Conservation (phyloP, 2,329 filamentous ascomycete genomes). For the Nemania sp. region DNA sequence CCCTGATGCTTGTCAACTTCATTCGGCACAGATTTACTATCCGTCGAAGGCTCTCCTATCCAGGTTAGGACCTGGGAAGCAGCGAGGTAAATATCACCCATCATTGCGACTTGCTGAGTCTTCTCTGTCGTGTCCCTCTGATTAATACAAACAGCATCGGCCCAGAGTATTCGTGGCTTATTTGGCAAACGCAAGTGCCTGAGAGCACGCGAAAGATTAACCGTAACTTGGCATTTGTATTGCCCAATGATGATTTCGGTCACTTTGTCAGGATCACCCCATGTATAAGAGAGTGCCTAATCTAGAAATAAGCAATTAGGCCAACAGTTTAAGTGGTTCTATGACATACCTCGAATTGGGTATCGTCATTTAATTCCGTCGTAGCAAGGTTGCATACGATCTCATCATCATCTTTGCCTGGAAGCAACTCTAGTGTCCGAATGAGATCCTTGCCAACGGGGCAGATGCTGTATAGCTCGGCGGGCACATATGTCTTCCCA, state of each 20-base stretch:
- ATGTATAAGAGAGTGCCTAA: constrained; percentile 4
- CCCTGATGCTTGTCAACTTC: background rate
- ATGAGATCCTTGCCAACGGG: constrained; percentile 4
- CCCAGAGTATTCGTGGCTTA: constrained; percentile 5
- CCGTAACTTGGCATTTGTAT: background rate
- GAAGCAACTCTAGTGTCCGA: constrained; percentile 1
- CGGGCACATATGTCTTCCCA: constrained; percentile 6
- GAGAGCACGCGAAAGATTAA: constrained; percentile 1
- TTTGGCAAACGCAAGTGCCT: background rate
- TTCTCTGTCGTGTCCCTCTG: background rate
- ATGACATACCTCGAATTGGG: constrained; percentile 7
- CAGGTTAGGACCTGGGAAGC: constrained; percentile 5
- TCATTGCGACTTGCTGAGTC: constrained; percentile 4
- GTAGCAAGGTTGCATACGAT: background rate
- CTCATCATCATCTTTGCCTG: background rate
- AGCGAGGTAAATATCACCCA: constrained; percentile 5
- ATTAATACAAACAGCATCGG: constrained; percentile 12
- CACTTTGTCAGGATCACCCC: constrained; percentile 1
- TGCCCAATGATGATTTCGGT: constrained; percentile 6
- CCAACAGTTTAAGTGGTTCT: background rate
- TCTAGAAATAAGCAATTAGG: background rate
- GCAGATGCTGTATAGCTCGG: background rate
- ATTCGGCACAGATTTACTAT: background rate
- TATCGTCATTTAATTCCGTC: background rate
- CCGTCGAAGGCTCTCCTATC: background rate